Evolutionary conservation across 768 basidiomycete genomes (phyloP).

Genomic region (Exidia glandulosa): DNA sequence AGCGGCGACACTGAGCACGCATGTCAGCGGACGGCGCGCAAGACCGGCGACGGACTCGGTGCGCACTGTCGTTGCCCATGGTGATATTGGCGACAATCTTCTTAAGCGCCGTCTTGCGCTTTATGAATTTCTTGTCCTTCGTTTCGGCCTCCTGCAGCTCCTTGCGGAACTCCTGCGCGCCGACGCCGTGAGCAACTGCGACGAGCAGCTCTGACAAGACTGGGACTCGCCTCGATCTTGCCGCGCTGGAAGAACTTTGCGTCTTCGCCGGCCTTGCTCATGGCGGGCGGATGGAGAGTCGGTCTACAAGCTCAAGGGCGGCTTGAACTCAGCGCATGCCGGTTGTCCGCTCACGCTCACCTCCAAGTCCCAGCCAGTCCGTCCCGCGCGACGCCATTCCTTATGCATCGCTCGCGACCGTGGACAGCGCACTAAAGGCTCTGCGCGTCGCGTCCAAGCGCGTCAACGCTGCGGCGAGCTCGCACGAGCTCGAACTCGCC

Average conservation of each 20-base stretch:
- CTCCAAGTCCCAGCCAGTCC: not conserved
- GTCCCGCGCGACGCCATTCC: not conserved
- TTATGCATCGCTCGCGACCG: conserved; percentile 36
- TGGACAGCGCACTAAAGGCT: not conserved
- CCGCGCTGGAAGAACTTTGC: conserved; percentile 87
- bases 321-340: not conserved
- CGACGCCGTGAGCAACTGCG: not conserved
- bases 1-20: conserved; percentile 69
- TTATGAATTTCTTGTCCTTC: conserved; percentile 93
- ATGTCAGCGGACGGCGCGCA: conserved; percentile 9
- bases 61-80: conserved; percentile 93
- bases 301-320: not conserved
- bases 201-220: not conserved
- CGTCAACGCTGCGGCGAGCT: not conserved
- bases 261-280: conserved; percentile 48
- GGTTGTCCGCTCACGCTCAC: not conserved
- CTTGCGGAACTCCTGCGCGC: conserved; percentile 68
- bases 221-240: conserved; percentile 68
- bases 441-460: conserved; percentile 6
- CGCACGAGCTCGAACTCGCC: conserved; percentile 30
- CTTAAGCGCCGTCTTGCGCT: conserved; percentile 90
- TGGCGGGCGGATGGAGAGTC: conserved; percentile 1
- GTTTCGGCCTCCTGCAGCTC: conserved; percentile 85
- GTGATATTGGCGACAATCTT: conserved; percentile 99
- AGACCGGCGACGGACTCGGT: conserved; percentile 7